Base-by-base conservation (phyloP, 495 filamentous ascomycete species). In the Symbiotaphrina buchneri region DNA sequence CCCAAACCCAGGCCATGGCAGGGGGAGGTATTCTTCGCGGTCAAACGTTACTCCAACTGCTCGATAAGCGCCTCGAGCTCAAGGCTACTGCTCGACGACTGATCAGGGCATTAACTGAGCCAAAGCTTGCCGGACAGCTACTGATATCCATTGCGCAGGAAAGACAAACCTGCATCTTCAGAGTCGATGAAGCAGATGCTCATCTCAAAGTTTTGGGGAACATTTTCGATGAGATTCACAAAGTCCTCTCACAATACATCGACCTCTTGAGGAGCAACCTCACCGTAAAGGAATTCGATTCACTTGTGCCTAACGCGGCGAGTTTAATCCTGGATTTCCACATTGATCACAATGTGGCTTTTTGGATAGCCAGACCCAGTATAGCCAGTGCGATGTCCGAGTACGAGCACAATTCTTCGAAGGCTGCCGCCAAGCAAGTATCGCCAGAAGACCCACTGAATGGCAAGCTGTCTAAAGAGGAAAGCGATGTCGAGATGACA, bases 61-160 rank as follows among this genome's bases (percentile, higher is more conserved):
- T 74, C 7, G 85, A 95, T 47, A 71, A 71, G 43, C 74, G 81
- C 27, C 74, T 77, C 34, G 68, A 75, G 33, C 63, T 57, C 1
- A 62, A 59, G 28, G 63, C 52, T 10, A 74, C 77, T 17, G 71
- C 81, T 0, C 71, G 65, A 37, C 62, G 81, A 18, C 64, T 95
- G 7, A 71, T 91, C 52, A 74, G 67, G 42, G 72, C 75, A 0
- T 52, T 99, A 20, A 72, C 68, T 5, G 63, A 74, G n/a, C 61
- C 64, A 7, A 58, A 54, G 28, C 59, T 94, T 27, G 75, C 74
- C 17, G 76, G 74, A 10, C 71, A 76, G 36, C 56, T 94, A 5
- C 63, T 95, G 15, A 64, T 93, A 39, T 69, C 84, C 25, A 82
- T 99, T 44, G 83, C 84, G 2, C 83, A 91, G 41, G 77, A 93